Evolutionary conservation across 106 monocot species (phyloP).

Genomic region (Agapanthus africanus): DNA sequence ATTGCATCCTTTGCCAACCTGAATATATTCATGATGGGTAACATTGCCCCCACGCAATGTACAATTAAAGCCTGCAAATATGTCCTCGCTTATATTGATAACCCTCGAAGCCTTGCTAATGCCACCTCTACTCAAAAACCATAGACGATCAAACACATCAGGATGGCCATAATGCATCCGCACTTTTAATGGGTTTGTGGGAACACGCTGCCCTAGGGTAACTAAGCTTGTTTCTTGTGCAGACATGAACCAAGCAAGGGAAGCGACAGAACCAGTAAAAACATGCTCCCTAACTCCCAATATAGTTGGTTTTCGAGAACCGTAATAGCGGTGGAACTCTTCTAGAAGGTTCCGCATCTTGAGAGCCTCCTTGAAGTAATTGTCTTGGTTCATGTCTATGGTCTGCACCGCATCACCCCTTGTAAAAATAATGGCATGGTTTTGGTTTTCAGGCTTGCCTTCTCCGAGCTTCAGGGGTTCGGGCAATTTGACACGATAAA

Average conservation of each 20-base stretch:
- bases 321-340: conserved; percentile 51
- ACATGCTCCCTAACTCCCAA: conserved; percentile 86
- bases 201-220: conserved; percentile 82
- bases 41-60: conserved; percentile 78
- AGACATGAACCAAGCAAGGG: conserved; percentile 84
- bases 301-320: conserved; percentile 70
- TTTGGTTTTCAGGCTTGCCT: conserved; percentile 88
- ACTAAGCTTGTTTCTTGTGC: conserved; percentile 94
- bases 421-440: conserved; percentile 84
- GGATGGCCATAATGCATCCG: conserved; percentile 95
- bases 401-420: conserved; percentile 88
- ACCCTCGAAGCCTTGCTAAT: conserved; percentile 81
- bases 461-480: conserved; percentile 77
- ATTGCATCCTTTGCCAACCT: conserved; percentile 80
- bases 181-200: conserved; percentile 79
- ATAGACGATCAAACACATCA: conserved; percentile 82
- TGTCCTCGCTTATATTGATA: conserved; percentile 91
- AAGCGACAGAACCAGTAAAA: conserved; percentile 82
- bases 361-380: conserved; percentile 88
- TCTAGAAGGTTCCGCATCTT: conserved; percentile 89
- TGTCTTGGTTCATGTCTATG: conserved; percentile 96
- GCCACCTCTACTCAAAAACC: conserved; percentile 62
- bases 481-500: conserved; percentile 61
- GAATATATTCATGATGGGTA: conserved; percentile 68
- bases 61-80: conserved; percentile 84